Evolutionary conservation across 2,329 filamentous ascomycete species (phyloP).

Genomic region (Cladosporium sp.): DNA sequence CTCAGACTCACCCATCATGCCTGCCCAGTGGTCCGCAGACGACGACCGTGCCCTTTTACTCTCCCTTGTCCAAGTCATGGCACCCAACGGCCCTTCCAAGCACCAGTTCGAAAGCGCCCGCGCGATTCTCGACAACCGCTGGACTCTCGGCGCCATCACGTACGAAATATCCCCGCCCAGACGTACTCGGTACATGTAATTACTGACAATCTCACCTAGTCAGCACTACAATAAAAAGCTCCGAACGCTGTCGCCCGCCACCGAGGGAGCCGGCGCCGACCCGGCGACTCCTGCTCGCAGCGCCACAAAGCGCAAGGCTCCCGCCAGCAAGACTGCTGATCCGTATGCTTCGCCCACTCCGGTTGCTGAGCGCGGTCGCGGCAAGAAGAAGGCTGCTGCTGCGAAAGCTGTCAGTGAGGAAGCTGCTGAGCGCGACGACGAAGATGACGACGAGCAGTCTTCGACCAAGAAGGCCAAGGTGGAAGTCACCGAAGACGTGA

Average conservation of each 20-base stretch:
- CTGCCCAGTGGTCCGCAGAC: neutral
- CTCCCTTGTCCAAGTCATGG: slow-evolving; percentile 14
- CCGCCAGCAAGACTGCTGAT: neutral
- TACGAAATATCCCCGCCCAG: neutral
- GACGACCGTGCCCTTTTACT: slow-evolving; percentile 17
- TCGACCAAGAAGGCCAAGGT: neutral
- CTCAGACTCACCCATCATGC: slow-evolving; percentile 1
- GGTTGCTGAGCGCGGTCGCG: neutral
- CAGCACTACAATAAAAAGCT: slow-evolving; percentile 20
- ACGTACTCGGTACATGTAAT: neutral
- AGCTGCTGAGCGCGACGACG: neutral
- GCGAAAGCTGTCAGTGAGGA: neutral
- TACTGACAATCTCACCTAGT: neutral
- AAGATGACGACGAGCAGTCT: neutral
- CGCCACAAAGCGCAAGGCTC: slow-evolving; percentile 7
- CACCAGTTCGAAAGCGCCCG: slow-evolving; percentile 7
- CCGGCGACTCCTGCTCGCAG: neutral
- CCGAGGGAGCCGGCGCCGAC: neutral
- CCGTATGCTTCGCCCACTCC: neutral
- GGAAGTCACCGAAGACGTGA: neutral
- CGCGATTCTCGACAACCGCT: slow-evolving; percentile 2
- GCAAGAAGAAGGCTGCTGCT: slow-evolving; percentile 7
- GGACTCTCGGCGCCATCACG: slow-evolving; percentile 13
- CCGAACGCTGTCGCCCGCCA: slow-evolving; percentile 2
- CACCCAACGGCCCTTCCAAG: slow-evolving; percentile 13